Evolutionary conservation across 1,284 basidiomycete genomes (phyloP).

Genomic region (Cutaneotrichosporon dermatis): DNA sequence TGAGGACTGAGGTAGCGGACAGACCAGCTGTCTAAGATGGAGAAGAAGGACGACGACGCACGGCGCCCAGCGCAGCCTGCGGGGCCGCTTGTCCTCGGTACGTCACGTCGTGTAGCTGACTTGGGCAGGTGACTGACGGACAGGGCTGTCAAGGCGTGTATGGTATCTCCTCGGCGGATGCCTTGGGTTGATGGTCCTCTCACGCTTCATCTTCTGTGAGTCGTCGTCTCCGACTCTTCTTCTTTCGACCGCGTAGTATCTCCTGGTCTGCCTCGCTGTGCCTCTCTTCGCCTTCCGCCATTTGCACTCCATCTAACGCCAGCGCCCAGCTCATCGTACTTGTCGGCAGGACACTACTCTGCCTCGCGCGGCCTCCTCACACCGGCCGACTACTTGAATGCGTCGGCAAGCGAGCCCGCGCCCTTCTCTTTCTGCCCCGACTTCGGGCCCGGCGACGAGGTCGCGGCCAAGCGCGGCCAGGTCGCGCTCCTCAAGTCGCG

Average conservation of each 20-base stretch:
- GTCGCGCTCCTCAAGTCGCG: slow-evolving; percentile 69
- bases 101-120: not conserved
- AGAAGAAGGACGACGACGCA: slow-evolving; percentile 4
- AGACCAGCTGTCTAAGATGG: not conserved
- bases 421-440: slow-evolving; percentile 88
- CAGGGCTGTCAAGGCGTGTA: slow-evolving; percentile 54
- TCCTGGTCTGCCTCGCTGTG: no score
- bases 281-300: no score
- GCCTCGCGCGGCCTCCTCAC: slow-evolving; percentile 14
- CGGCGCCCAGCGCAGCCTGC: not conserved
- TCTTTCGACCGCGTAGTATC: no score
- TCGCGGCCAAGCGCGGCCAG: slow-evolving; percentile 72
- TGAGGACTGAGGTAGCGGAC: no score
- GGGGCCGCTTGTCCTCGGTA: slow-evolving; percentile 19
- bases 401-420: slow-evolving; percentile 55
- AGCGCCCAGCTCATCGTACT: not conserved
- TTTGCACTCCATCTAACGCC: not conserved
- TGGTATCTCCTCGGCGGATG: slow-evolving; percentile 63
- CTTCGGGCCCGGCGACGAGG: slow-evolving; percentile 71
- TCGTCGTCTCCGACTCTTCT: not conserved
- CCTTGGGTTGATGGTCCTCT: slow-evolving; percentile 60
- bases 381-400: slow-evolving; percentile 49
- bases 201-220: slow-evolving; percentile 57
- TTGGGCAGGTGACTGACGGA: not conserved
- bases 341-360: slow-evolving; percentile 12